These are phyloP conservation scores for Paramecium bursaria DNA, from an alignment of 73 alveolate genomes.

Conservation along the genomic window DNA sequence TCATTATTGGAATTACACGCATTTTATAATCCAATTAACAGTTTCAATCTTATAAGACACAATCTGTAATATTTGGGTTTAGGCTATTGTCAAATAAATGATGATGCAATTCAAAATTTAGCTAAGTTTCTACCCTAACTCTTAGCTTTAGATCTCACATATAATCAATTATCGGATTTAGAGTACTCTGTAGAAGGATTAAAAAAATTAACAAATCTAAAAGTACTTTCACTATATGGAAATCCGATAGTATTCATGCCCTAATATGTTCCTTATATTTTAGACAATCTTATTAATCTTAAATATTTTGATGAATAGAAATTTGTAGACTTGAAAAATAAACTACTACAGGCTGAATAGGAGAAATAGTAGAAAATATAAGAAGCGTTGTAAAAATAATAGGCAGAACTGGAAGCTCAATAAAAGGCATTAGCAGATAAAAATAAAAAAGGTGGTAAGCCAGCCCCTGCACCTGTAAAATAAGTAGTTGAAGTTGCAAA, in stretches of 20 bases:
- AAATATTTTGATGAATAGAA: constrained; percentile 45
- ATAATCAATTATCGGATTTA: constrained; percentile 32
- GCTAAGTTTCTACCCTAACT: constrained; percentile 18
- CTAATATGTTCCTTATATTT: constrained; percentile 16
- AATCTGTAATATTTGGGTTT: constrained; percentile 17
- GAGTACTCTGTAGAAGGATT: constrained; percentile 30
- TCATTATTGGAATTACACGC: constrained; percentile 17
- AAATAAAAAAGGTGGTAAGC: constrained; percentile 54
- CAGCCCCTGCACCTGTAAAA: background rate
- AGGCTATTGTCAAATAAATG: constrained; percentile 38
- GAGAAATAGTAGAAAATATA: constrained; percentile 25
- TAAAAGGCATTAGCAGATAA: constrained; percentile 45
- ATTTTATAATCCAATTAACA: constrained; percentile 31
- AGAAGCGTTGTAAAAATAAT: background rate
- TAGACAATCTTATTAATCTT: constrained; percentile 10
- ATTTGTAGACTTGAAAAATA: constrained; percentile 29
- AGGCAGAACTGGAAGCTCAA: constrained; percentile 14
- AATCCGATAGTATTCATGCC: constrained; percentile 56
- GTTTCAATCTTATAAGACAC: constrained; percentile 25
- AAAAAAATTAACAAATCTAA: background rate
- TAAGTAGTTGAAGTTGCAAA: background rate
- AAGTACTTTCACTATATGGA: constrained; percentile 33
- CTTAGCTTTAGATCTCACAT: constrained; percentile 37
- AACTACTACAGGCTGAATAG: constrained; percentile 34
- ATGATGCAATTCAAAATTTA: constrained; percentile 25